These are phyloP conservation scores for Hypericum perforatum DNA, from an alignment of 345 rosid species.

Conservation along the genomic window DNA sequence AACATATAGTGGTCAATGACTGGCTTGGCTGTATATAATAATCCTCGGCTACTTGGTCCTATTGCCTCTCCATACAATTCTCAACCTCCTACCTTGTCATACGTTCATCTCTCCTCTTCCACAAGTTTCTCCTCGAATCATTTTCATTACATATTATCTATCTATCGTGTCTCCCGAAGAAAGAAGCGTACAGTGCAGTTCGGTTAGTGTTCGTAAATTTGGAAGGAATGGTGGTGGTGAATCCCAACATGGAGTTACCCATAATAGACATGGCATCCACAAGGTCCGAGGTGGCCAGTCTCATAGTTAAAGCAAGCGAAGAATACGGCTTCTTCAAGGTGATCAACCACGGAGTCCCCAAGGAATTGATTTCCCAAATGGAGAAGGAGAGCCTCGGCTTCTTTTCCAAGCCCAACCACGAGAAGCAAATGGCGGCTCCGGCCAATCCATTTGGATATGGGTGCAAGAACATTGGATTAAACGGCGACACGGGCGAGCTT, in stretches of 20 bases:
- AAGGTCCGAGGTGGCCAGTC: slow-evolving; percentile 5
- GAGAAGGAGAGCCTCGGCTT: slow-evolving; percentile 16
- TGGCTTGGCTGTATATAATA: too few relatives aligned
- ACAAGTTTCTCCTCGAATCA: too few relatives aligned
- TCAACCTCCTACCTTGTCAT: too few relatives aligned
- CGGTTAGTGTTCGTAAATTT: not conserved
- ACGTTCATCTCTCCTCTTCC: too few relatives aligned
- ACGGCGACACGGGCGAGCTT: slow-evolving; percentile 27
- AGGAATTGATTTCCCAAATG: slow-evolving; percentile 11
- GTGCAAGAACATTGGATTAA: slow-evolving; percentile 26
- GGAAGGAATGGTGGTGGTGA: slow-evolving; percentile 11
- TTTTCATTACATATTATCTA: too few relatives aligned
- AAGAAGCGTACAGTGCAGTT: not conserved
- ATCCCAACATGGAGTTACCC: slow-evolving; percentile 11
- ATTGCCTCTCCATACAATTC: too few relatives aligned
- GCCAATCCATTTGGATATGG: slow-evolving; percentile 29
- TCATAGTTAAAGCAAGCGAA: slow-evolving; percentile 23
- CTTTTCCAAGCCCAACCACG: slow-evolving; percentile 14
- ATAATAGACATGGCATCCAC: slow-evolving; percentile 17
- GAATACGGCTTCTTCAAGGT: slow-evolving; percentile 29
- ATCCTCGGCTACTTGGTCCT: too few relatives aligned
- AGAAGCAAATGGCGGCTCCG: slow-evolving; percentile 21
- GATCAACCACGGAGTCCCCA: slow-evolving; percentile 24
- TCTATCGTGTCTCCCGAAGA: not conserved
- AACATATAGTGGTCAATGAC: too few relatives aligned